A percentile compares a stretch with the other conserved stretches of the same genome.
phyloP scores from a whole-genome alignment of 2,329 filamentous ascomycete species.

The Biscogniauxia mediterranea region DNA sequence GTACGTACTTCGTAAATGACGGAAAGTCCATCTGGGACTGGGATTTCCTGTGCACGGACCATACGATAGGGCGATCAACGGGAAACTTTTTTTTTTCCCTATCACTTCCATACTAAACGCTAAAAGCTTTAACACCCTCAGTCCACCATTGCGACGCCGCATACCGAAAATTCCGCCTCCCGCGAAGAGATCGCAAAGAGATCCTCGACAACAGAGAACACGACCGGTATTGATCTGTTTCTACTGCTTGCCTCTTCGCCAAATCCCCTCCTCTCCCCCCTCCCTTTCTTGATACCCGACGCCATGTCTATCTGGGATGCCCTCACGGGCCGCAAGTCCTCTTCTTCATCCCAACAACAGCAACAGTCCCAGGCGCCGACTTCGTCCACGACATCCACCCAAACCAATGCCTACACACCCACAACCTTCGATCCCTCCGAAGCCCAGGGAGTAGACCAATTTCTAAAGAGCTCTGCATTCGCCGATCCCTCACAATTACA shows the following conservation, averaged over 20 bases:
- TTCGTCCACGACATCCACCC: slow-evolving; percentile 45
- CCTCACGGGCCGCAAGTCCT: slow-evolving; percentile 58
- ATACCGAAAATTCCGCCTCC: neutral
- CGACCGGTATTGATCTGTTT: neutral
- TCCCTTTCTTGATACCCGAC: slow-evolving; percentile 11
- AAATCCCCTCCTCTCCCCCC: too few species aligned
- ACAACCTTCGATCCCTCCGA: slow-evolving; percentile 68
- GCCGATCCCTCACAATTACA: slow-evolving; percentile 88
- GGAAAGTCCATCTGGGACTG: too few species aligned
- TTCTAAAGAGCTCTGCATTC: slow-evolving; percentile 73
- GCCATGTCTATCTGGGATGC: slow-evolving; percentile 61
- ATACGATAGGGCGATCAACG: slow-evolving; percentile 6
- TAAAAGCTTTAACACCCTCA: slow-evolving; percentile 9
- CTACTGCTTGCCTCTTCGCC: slow-evolving; percentile 5
- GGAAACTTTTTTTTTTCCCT: slow-evolving; percentile 18
- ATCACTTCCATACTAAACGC: slow-evolving; percentile 1
- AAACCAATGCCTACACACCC: slow-evolving; percentile 51
- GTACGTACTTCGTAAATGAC: too few species aligned
- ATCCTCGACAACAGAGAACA: neutral
- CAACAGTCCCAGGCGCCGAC: slow-evolving; percentile 34
- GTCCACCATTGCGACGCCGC: slow-evolving; percentile 10
- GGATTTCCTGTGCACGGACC: slow-evolving; percentile 10
- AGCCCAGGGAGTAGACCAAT: slow-evolving; percentile 79
- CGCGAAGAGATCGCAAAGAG: neutral
- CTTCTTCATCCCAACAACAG: slow-evolving; percentile 37